Base-by-base conservation (phyloP, 2,329 filamentous ascomycete genomes). In the Colletotrichum truncatum region DNA sequence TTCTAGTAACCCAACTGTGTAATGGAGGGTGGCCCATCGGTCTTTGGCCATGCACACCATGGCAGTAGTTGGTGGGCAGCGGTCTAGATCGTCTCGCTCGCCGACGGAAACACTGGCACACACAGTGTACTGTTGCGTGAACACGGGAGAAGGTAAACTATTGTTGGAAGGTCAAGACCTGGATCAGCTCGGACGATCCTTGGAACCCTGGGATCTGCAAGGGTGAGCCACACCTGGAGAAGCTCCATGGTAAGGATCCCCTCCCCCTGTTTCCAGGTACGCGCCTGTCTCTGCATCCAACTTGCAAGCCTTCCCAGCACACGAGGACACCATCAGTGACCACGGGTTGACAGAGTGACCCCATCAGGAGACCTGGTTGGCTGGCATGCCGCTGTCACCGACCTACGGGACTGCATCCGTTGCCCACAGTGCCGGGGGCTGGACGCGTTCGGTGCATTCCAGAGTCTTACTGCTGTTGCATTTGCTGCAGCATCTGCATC, bases 21-120 rank as follows among this genome's bases (percentile, higher is more conserved):
- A 16, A 45, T 45, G 63, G 63, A 66, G 57, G 57, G 63, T 49
- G 63, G 63, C 63, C 63, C 25, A 63, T 66, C 34, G 63, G 49
- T 45, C 63, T 36, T 51, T 56, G n/a, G n/a, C n/a, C n/a, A n/a
- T n/a, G n/a, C n/a, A n/a, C 16, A 58, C 63, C 63, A 36, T 45
- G 30, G 56, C 56, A 65, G 45, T 32, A 49, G 41, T 57, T 32
- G 34, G 36, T 16, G 39, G 39, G 26, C 23, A 14, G 57, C 45
- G 45, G 62, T 57, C 54, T 57, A 57, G 54, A 57, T 57, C 41
- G 26, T 38, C 54, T n/a, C 25, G 54, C 53, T 23, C 16, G 25
- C 11, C 38, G 38, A 26, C 52, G 38, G 52, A 55, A 55, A 55
- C 38, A 28, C 52, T 45, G 38, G 36, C 18, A 39, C 16, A 18